These are phyloP conservation scores for Salvia splendens DNA, from an alignment of 257 asterid genomes.

Conservation along the genomic window DNA sequence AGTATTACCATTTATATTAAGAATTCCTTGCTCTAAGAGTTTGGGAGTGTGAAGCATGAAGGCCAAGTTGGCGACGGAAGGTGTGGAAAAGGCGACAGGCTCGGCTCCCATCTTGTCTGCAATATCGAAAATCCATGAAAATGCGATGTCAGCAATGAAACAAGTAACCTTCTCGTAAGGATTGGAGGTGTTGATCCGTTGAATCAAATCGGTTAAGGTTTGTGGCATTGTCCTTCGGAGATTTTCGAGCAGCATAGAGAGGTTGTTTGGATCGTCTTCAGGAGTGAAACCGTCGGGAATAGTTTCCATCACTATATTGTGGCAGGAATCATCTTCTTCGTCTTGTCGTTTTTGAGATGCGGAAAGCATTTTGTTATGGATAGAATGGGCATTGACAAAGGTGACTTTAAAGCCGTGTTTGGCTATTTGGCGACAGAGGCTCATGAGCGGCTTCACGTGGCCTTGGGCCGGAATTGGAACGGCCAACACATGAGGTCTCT, in stretches of 20 bases:
- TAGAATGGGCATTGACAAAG: slow-evolving; percentile 1
- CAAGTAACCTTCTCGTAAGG: slow-evolving; percentile 34
- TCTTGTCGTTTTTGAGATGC: neutral
- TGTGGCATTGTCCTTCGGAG: slow-evolving; percentile 32
- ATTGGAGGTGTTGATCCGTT: slow-evolving; percentile 19
- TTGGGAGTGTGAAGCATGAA: neutral
- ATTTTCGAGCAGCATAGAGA: slow-evolving; percentile 9
- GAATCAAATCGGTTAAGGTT: slow-evolving; percentile 1
- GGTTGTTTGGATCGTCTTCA: slow-evolving; percentile 26
- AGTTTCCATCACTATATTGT: neutral
- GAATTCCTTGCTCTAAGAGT: slow-evolving; percentile 28
- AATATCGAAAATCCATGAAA: slow-evolving; percentile 36
- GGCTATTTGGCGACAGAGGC: slow-evolving; percentile 23
- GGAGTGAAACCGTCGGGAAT: slow-evolving; percentile 19
- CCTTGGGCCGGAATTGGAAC: slow-evolving; percentile 16
- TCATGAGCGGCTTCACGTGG: slow-evolving; percentile 29
- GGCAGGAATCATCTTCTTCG: neutral
- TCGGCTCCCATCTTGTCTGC: slow-evolving; percentile 32
- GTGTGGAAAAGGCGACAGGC: slow-evolving; percentile 21
- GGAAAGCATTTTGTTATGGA: neutral
- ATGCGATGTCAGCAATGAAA: slow-evolving; percentile 35
- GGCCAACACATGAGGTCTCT: slow-evolving; percentile 8
- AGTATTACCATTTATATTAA: slow-evolving; percentile 28
- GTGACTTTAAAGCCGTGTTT: slow-evolving; percentile 28
- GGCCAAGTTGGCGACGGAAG: slow-evolving; percentile 31